Conservation (phyloP, 257 asterid species). For the Nicotiana knightiana region DNA sequence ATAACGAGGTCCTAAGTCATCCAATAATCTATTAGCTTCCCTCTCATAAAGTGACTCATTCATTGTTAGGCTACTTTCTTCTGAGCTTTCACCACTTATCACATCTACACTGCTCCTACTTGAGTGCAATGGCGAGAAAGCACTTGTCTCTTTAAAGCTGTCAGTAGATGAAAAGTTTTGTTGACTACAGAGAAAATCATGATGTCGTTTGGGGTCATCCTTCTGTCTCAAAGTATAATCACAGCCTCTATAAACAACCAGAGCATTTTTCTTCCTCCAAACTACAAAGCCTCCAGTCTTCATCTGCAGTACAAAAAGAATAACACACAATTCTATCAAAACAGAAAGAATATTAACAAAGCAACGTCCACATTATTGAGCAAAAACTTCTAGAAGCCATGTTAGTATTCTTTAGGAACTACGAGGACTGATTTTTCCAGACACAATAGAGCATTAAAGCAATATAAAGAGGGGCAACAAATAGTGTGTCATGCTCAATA, state of each 20-base stretch:
- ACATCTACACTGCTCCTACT: conserved; percentile 22
- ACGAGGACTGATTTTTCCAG: not conserved
- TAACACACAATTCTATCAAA: conserved; percentile 12
- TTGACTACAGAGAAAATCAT: conserved; percentile 16
- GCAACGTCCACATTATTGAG: not conserved
- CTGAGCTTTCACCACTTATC: conserved; percentile 24
- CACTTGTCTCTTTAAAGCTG: conserved; percentile 9
- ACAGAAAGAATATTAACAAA: not conserved
- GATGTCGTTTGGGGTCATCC: conserved; percentile 10
- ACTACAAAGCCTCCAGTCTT: conserved; percentile 81
- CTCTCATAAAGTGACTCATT: conserved; percentile 57
- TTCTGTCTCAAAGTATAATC: conserved; percentile 24
- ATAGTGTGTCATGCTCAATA: too few relatives aligned
- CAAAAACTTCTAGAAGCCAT: not conserved
- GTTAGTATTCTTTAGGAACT: not conserved
- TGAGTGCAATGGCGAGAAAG: conserved; percentile 21
- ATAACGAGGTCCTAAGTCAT: conserved; percentile 89
- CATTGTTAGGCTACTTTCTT: conserved; percentile 26
- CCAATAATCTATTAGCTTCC: conserved; percentile 82
- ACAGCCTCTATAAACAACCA: conserved; percentile 76
- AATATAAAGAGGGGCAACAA: too few relatives aligned
- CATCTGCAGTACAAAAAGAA: conserved; percentile 37
- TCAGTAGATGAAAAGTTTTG: conserved; percentile 18
- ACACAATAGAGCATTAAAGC: too few relatives aligned
- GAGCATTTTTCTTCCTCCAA: conserved; percentile 62